Percentiles rank a stretch among this genome's conserved stretches.
Conservation (phyloP, 257 asterid species). For the Solanum gandarillasii region DNA sequence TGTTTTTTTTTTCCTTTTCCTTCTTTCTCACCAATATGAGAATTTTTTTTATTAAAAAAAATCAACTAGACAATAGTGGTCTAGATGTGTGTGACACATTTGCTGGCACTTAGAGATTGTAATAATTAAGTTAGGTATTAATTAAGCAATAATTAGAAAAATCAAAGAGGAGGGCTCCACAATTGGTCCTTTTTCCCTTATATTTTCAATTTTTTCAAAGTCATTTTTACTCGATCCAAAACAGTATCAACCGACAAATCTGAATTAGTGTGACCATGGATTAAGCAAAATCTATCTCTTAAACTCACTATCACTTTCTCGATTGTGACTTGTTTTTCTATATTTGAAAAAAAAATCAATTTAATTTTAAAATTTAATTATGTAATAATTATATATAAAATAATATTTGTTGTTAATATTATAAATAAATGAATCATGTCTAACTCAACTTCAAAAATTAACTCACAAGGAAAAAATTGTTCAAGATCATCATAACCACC, state of each 20-base stretch:
- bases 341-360: background rate
- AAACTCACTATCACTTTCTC: background rate
- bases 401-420: background rate
- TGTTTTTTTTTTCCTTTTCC: background rate
- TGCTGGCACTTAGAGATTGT: background rate
- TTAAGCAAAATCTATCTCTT: background rate
- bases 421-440: background rate
- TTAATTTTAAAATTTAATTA: background rate
- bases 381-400: too few species aligned
- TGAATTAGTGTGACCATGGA: background rate
- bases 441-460: background rate
- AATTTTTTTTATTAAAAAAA: rapidly evolving
- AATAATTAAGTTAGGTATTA: background rate
- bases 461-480: background rate
- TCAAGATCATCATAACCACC: background rate
- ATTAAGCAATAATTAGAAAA: background rate
- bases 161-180: background rate
- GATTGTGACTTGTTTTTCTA: background rate
- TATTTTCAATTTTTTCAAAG: background rate
- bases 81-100: background rate
- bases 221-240: background rate
- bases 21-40: background rate
- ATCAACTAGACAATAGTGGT: background rate
- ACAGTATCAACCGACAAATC: background rate
- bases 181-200: background rate